Conservation (phyloP, 2,329 filamentous ascomycete species). For the Cladosporium colombiae region DNA sequence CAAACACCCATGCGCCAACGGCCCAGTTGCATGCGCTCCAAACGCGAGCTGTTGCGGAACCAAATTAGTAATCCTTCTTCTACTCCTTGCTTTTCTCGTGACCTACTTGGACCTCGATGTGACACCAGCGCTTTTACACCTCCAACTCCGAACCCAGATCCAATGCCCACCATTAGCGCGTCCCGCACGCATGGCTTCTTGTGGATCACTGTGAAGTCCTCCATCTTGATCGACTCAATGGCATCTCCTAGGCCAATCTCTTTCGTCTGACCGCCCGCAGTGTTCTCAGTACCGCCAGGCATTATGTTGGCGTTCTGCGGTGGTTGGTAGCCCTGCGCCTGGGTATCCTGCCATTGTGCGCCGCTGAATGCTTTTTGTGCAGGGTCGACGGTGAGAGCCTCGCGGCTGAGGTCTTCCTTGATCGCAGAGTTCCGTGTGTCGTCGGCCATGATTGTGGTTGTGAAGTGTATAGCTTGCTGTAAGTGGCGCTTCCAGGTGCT, state of each 20-base stretch:
- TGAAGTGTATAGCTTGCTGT: background rate
- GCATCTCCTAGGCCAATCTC: conserved; percentile 54
- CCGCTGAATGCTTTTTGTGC: conserved; percentile 37
- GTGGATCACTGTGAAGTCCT: conserved; percentile 72
- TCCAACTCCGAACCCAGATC: conserved; percentile 73
- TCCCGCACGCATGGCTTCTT: conserved; percentile 82
- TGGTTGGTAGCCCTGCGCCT: conserved; percentile 27
- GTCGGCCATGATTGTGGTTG: conserved; percentile 44
- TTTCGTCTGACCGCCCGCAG: conserved; percentile 66
- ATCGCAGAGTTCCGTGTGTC: conserved; percentile 41
- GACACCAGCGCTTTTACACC: conserved; percentile 69
- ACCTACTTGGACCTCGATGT: conserved; percentile 60
- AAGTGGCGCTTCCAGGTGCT: conserved; percentile 13
- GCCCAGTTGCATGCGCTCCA: conserved; percentile 80
- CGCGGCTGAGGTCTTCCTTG: conserved; percentile 27
- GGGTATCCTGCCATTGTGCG: conserved; percentile 37
- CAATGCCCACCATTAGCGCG: conserved; percentile 80
- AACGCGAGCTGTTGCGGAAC: conserved; percentile 53
- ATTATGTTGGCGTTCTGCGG: conserved; percentile 56
- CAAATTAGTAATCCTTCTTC: conserved; percentile 1
- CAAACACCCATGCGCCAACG: conserved; percentile 71
- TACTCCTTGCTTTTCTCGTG: background rate
- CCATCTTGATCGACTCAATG: conserved; percentile 61
- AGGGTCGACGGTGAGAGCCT: conserved; percentile 35
- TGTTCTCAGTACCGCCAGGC: conserved; percentile 60